phyloP scores from a whole-genome alignment of 345 rosid species.

The Salix exigua region DNA sequence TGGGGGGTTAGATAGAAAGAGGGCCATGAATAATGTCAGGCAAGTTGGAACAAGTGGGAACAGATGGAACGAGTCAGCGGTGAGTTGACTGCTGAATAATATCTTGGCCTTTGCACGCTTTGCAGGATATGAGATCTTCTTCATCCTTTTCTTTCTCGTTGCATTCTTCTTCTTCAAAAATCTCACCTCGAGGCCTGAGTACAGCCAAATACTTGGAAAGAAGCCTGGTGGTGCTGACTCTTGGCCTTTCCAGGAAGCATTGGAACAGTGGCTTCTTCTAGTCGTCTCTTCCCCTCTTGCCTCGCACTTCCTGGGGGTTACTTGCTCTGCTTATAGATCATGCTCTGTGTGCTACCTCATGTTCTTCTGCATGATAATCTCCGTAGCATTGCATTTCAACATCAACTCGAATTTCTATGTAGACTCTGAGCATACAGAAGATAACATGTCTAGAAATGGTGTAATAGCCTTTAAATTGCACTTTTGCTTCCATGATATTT shows the following conservation, averaged over 20 bases:
- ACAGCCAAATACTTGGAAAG: slow-evolving; percentile 61
- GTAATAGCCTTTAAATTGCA: not conserved
- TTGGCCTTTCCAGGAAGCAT: slow-evolving; percentile 42
- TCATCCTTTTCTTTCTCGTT: slow-evolving; percentile 50
- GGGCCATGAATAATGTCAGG: slow-evolving; percentile 27
- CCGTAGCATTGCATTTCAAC: not conserved
- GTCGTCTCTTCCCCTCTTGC: not conserved
- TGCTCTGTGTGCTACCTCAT: not conserved
- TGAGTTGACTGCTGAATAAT: slow-evolving; percentile 37
- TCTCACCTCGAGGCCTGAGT: slow-evolving; percentile 61
- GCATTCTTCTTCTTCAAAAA: slow-evolving; percentile 64
- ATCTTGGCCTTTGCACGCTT: slow-evolving; percentile 35
- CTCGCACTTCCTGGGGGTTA: not conserved
- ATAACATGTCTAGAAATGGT: not conserved
- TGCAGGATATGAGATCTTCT: slow-evolving; percentile 70
- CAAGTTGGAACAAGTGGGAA: slow-evolving; percentile 24
- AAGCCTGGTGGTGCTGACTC: slow-evolving; percentile 53
- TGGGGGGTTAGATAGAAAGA: not conserved
- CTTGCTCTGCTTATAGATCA: not conserved
- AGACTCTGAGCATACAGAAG: not conserved
- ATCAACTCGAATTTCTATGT: not conserved
- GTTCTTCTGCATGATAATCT: not conserved
- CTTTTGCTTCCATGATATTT: too few species aligned
- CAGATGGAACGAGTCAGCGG: slow-evolving; percentile 34
- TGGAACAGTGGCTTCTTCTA: not conserved